Evolutionary conservation across 208 protist species (phyloP), one percentile per base, ranked within the genome.

Genomic region (Trypanosoma avium): DNA sequence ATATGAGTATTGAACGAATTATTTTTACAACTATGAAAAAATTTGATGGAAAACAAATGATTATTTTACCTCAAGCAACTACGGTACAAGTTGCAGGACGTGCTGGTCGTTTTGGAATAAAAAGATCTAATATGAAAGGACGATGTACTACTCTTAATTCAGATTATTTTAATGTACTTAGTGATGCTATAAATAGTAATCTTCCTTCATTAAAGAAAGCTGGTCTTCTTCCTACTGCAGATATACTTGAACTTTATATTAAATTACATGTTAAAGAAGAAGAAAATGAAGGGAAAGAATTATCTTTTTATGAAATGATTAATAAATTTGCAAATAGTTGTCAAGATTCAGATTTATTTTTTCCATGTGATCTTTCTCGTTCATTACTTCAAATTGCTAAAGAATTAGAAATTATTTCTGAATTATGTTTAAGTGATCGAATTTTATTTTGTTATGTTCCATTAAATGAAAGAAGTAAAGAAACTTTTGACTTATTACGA

Each of bases 1-100:
- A 98, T 71, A 90, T 98, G 76, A 82, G 93, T 61, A 97, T 98
- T 67, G 79, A 91, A 47, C 77, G 91, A 8, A 74, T 97, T 29
- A 53, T 97, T 42, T 96, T 97, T 65, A 78, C 86, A 0, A 67
- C 86, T 0, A 55, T 92, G 58, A 70, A 63, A 15, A 95, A 95
- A 75, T 97, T 95, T 55, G 86, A 96, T 67, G 90, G 91, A 48
- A 67, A 63, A 21, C 47, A 53, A 22, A 75, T 73, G 58, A 30
- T 67, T 3, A 45, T 60, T 0, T 66, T 97, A 35, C 68, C 75
- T 1, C 46, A 67, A 2, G 57, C 78, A 21, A 72, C 70, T 1
- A 53, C 76, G 0, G 67, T 87, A 65, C 93, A 97, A 62, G 90
- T 98, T 24, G 86, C 75, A 8, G 94, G 94, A 9, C 92, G 94